Evolutionary conservation across 1,284 basidiomycete genomes (phyloP), one percentile per base, ranked within the genome.

Genomic region (Trichosporon sp.): DNA sequence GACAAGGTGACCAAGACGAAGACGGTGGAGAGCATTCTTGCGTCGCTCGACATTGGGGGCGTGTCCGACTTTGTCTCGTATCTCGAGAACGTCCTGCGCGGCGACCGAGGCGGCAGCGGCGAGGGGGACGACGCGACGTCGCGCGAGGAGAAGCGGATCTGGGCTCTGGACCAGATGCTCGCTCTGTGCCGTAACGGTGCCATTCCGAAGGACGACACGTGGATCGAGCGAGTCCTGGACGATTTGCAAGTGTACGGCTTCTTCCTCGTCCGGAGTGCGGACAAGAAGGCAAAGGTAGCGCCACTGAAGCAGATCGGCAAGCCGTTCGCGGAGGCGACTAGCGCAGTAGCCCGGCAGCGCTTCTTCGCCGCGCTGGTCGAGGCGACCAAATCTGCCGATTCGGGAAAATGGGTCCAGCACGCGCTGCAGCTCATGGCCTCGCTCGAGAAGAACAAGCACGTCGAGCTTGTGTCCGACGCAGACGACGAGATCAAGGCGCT

Each of bases 1-100:
- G 95, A 98, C 80, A 89, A 86, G 73, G 81, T 96, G 65, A 97
- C 95, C 5, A 90, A 88, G 79, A 95, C 93, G 27, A 96, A 95
- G 82, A 96, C 92, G 0, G 86, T 98, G 46, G 93, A 96, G 79
- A 86, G 85, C 4, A 88, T 97, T 64, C 82, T 98, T 61, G 84
- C 87, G 3, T 87, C 86, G 29, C 87, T 95, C 84, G 87, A 89
- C 72, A 81, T 82, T 1, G 83, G 86, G 1, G 92, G 92, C 9
- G 90, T 96, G 65, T 85, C 86, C 68, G 85, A 83, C 52, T 97
- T 95, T 79, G 86, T 95, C 58, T 79, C 83, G 40, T 88, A 90
- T 77, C 82, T 97, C 16, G 81, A 91, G 34, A 81, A 81, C 14
- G 46, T 33, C 1, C 85, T 89, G 67, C 83, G 84, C n/a, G 78